Evolutionary conservation across 2,329 filamentous ascomycete genomes (phyloP), one percentile per base, ranked within the genome.

Genomic region (Diplodia sapinea): DNA sequence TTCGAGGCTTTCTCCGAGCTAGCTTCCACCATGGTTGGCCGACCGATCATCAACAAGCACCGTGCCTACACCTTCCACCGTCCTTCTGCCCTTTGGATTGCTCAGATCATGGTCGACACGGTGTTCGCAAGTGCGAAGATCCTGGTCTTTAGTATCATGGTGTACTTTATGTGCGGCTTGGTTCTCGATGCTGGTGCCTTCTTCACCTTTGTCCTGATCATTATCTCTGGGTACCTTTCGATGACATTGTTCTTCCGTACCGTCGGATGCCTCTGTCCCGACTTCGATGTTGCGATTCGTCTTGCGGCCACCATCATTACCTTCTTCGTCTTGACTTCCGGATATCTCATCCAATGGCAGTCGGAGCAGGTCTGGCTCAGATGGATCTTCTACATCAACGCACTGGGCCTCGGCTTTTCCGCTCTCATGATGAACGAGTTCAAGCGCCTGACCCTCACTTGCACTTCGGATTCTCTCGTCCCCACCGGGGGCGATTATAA

Each of bases 361-460:
- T 86, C 83, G 2, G 87, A 91, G 72, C 89, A 93, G 72, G 88
- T 89, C 4, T 94, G 91, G 89, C 77, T 94, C 6, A 83, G 90
- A 20, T 95, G 92, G 92, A 88, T 94, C 69, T 92, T 88, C 79
- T 94, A 89, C 82, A 82, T 93, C 77, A 93, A 93, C 69, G 84
- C 89, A 0, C 81, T 94, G 0, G 92, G 91, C 55, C 84, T 95
- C 2, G 87, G 88, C 0, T 96, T 97, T 75, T 86, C 89, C 12
- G 83, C 88, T 1, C 79, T 97, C 79, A 95, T 96, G 91, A 87
- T 91, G 73, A 97, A 96, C 73, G 93, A 97, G 74, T 96, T 97
- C 73, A 84, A 85, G 43, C 80, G 86, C 12, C 82, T 91, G 51
- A 84, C 89, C 33, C 82, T 96, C 75, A 88, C 85, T 0, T 97